phyloP scores from a whole-genome alignment of 2,329 filamentous ascomycete species.

The Claviceps fusiformis region DNA sequence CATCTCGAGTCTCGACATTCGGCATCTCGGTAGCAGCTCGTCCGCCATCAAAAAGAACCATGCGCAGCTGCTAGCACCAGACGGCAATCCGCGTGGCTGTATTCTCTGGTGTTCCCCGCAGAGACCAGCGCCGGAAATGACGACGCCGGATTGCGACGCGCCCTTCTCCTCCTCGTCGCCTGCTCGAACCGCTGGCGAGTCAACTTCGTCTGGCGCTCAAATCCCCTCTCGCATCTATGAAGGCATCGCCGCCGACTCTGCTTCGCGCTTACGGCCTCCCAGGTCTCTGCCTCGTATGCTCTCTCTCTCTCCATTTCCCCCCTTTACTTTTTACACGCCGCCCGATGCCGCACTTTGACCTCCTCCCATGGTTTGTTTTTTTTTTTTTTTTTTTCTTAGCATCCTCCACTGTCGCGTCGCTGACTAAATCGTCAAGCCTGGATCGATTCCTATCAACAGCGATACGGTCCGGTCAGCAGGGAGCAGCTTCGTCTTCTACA shows the following conservation, averaged over 20 bases:
- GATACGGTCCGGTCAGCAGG: slow-evolving; percentile 23
- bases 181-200: slow-evolving; percentile 5
- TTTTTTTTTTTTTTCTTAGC: too few species aligned
- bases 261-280: slow-evolving; percentile 13
- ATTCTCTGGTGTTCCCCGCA: background rate
- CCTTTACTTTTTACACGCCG: too few species aligned
- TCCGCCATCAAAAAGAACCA: background rate
- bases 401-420: too few species aligned
- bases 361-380: too few species aligned
- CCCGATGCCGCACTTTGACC: too few species aligned
- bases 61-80: slow-evolving; percentile 4
- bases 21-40: background rate
- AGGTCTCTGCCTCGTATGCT: slow-evolving; percentile 18
- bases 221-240: slow-evolving; percentile 3
- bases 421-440: slow-evolving; percentile 26
- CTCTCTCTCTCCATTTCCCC: background rate
- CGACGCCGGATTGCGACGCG: background rate
- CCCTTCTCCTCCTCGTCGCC: slow-evolving; percentile 8
- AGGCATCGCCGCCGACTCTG: slow-evolving; percentile 7
- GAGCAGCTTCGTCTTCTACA: slow-evolving; percentile 26
- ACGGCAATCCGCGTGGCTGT: background rate
- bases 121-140: slow-evolving; percentile 1
- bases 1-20: too few species aligned
- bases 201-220: slow-evolving; percentile 6
- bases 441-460: slow-evolving; percentile 34